Percentiles rank a stretch among this genome's conserved stretches.
phyloP scores from a whole-genome alignment of 2,329 filamentous ascomycete species.

The Lasiodiplodia theobromae region DNA sequence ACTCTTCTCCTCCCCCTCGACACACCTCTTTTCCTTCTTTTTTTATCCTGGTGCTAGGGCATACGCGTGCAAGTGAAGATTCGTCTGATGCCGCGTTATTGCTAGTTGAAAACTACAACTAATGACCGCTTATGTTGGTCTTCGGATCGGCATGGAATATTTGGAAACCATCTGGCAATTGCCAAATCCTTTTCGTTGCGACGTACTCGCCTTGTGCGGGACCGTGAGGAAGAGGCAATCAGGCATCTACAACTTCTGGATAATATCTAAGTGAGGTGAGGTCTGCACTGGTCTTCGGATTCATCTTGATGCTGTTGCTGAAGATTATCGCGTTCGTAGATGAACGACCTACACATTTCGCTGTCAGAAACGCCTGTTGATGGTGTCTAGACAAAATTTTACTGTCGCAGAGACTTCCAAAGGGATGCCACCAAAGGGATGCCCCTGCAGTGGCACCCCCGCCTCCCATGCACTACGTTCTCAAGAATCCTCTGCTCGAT shows the following conservation, averaged over 20 bases:
- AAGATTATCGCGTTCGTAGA: not conserved
- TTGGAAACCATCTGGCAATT: constrained; percentile 54
- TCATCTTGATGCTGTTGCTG: not conserved
- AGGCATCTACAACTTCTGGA: no score
- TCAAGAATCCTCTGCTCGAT: not conserved
- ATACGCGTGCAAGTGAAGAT: constrained; percentile 86
- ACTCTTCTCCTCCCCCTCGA: not conserved
- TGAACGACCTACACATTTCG: not conserved
- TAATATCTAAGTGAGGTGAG: not conserved
- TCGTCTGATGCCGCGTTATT: constrained; percentile 87
- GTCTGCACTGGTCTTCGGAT: not conserved
- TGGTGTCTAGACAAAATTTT: not conserved
- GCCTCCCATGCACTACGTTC: not conserved
- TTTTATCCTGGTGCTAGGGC: constrained; percentile 74
- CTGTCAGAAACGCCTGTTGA: not conserved
- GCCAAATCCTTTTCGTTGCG: constrained; percentile 18
- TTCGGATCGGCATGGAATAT: constrained; percentile 79
- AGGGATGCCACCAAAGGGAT: no score
- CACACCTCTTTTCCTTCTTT: constrained; percentile 34
- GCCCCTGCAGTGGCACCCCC: not conserved
- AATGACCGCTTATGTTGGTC: constrained; percentile 78
- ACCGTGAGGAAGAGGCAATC: not conserved
- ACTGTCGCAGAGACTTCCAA: not conserved
- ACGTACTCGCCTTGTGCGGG: not conserved
- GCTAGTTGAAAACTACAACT: constrained; percentile 88